These are phyloP conservation scores for Apiospora saccharicola DNA, from an alignment of 2,329 filamentous ascomycete species.

Conservation along the genomic window DNA sequence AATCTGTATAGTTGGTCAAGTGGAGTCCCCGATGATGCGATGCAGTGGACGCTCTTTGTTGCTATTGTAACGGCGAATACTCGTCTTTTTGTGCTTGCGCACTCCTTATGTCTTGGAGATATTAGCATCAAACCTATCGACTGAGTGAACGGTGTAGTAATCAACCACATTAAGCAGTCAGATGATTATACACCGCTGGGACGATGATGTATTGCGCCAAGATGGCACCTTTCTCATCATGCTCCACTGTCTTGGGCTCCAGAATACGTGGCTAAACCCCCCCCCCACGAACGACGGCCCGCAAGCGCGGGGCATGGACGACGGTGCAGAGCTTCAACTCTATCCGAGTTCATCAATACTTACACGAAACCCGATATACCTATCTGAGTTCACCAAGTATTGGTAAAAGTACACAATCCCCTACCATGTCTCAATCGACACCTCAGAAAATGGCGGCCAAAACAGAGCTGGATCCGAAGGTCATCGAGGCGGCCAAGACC, in stretches of 20 bases:
- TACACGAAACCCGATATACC: neutral
- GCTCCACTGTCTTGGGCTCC: neutral
- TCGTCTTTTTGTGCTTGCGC: too few relatives aligned
- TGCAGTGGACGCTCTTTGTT: neutral
- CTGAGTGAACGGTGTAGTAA: neutral
- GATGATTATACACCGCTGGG: neutral
- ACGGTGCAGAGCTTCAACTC: constrained; percentile 2
- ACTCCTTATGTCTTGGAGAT: neutral
- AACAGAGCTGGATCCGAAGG: constrained; percentile 48
- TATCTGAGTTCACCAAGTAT: neutral
- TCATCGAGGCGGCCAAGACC: constrained; percentile 54
- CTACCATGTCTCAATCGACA: neutral
- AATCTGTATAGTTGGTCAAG: neutral
- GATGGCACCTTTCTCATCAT: neutral
- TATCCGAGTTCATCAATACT: neutral
- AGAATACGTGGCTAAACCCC: constrained; percentile 3
- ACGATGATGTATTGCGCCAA: constrained; percentile 19
- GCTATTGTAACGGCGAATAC: neutral
- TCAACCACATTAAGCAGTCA: neutral
- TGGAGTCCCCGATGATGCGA: neutral
- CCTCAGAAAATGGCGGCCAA: constrained; percentile 44
- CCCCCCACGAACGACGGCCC: constrained; percentile 11
- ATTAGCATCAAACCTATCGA: neutral
- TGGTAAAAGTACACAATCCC: too few relatives aligned
- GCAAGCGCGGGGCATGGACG: constrained; percentile 8